Evolutionary conservation across 352 stramenopile genomes (phyloP), one percentile per base, ranked within the genome.

Genomic region (Phytophthora pistaciae): DNA sequence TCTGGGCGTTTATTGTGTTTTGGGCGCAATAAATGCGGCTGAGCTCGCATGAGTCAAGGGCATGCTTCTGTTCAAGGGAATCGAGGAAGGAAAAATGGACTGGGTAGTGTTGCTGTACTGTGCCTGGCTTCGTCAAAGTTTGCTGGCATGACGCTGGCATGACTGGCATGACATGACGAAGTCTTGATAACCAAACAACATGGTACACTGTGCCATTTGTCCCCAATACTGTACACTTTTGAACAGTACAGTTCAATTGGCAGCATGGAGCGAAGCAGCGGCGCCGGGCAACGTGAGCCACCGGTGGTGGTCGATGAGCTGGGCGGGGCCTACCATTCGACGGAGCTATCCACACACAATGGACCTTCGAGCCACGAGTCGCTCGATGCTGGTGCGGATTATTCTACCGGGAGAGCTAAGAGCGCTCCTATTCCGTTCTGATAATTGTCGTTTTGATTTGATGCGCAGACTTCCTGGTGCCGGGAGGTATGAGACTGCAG

Each of bases 331-430:
- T 55, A 21, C 13, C 13, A 33, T 21, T 29, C 61, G 21, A 31
- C 18, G 1, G 36, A 29, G n/a, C 46, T 70, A 7, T 11, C 8
- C 25, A 27, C 25, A 14, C 9, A 44, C 53, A 5, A 27, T 18
- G 36, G 18, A 1, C 42, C 23, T 8, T 21, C 29, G 5, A 20
- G 4, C 6, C 56, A 70, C 49, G 49, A 9, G 8, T 25, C 23
- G 1, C 50, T 75, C 23, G 68, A 75, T 56, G 14, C 25, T n/a
- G 68, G 68, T 75, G 8, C n/a, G 68, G 42, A 62, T 1, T 31
- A 31, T 6, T 31, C 3, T 9, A 0, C 27, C 27, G 27, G 27
- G 27, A 8, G 5, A 8, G 27, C 27, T 31, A 9, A 31, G 5
- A 31, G 27, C 27, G 27, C 27, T 31, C 27, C 3, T 31, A 53